Percentiles rank a stretch among this genome's conserved stretches.
phyloP scores from a whole-genome alignment of 441 rosid genomes.

The Hura crepitans region DNA sequence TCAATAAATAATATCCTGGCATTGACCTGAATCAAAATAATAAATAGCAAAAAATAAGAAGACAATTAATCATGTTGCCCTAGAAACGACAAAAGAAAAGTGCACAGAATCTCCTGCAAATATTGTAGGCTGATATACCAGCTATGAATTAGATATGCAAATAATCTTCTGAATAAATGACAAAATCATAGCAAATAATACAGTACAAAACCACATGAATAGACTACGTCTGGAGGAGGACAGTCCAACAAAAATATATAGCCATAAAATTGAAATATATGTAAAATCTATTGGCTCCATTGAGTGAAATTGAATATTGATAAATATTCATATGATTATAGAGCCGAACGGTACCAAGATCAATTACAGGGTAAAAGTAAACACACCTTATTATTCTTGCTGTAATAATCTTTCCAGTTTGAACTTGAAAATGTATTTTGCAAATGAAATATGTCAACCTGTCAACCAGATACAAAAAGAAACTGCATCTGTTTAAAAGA shows the following conservation, averaged over 20 bases:
- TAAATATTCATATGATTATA: neutral
- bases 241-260: neutral
- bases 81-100: neutral
- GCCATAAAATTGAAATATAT: neutral
- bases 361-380: slow-evolving; percentile 7
- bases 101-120: neutral
- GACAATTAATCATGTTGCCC: neutral
- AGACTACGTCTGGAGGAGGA: neutral
- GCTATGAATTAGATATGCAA: neutral
- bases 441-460: slow-evolving; percentile 89
- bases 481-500: slow-evolving; percentile 2
- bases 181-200: neutral
- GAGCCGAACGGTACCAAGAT: slow-evolving; percentile 6
- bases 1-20: slow-evolving; percentile 89
- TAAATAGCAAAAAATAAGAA: neutral
- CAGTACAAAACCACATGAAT: slow-evolving; percentile 1
- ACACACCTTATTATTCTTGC: slow-evolving; percentile 68
- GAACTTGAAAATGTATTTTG: slow-evolving; percentile 53
- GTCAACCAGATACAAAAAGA: slow-evolving; percentile 28
- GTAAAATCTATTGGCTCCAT: neutral
- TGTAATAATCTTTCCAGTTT: slow-evolving; percentile 79
- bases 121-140: neutral
- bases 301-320: neutral
- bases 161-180: neutral
- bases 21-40: slow-evolving; percentile 59